A percentile compares a stretch with the other conserved stretches of the same genome.
phyloP scores from a whole-genome alignment of 495 filamentous ascomycete genomes.

The Bathelium albidoporum region DNA sequence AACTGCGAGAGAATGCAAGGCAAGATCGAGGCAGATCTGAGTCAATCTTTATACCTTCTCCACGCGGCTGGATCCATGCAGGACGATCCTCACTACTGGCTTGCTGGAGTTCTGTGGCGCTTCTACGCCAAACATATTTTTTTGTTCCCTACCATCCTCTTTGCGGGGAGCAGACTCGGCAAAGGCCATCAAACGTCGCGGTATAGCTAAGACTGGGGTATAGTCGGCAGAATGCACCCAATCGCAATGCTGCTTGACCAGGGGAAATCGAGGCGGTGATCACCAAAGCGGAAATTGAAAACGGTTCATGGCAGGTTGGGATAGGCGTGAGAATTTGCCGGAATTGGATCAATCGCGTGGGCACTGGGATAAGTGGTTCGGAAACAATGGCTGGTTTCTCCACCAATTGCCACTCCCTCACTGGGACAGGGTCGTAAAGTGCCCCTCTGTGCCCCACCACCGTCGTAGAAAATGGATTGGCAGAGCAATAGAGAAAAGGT shows the following conservation, averaged over 20 bases:
- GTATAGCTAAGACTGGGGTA: neutral
- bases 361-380: neutral
- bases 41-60: neutral
- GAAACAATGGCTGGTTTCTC: neutral
- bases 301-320: neutral
- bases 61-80: neutral
- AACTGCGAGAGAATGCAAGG: neutral
- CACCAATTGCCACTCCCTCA: neutral
- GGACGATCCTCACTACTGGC: neutral
- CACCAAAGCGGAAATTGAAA: neutral
- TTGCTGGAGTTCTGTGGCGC: neutral
- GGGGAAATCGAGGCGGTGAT: neutral
- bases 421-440: neutral
- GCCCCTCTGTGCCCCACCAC: neutral
- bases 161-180: neutral
- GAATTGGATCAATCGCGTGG: neutral
- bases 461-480: neutral
- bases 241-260: neutral
- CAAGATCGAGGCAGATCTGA: neutral
- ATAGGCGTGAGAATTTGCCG: neutral
- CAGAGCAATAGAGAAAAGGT: neutral
- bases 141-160: neutral
- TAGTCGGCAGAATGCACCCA: neutral
- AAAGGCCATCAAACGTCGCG: neutral
- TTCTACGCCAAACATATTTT: neutral